Base-by-base conservation (phyloP, 441 rosid genomes). In the Pelargonium cotyledonis region DNA sequence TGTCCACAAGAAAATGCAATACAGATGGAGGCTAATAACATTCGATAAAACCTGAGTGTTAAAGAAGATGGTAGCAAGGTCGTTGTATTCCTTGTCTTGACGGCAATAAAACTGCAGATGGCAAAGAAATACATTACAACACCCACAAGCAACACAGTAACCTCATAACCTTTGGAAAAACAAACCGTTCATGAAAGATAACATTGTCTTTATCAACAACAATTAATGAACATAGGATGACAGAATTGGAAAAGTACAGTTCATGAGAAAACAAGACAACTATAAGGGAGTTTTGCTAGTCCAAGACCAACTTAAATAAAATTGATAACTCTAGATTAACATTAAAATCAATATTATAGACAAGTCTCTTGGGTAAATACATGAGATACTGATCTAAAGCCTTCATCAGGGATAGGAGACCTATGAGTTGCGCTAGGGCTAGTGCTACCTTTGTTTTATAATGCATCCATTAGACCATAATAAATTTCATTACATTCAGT, bases 1-100 rank as follows among this genome's bases (percentile, higher is more conserved):
- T 73, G 46, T 49, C 15, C 16, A 49, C 16, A 14, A 49, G 18
- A 51, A 51, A 51, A 51, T 51, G 6, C 6, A n/a, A n/a, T 12
- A 8, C 26, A 41, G 4, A 23, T 62, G 63, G 75, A 62, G 11
- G 7, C 6, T 62, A 70, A 62, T 4, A 29, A 61, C 70, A 70
- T 35, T 35, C 41, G 12, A 67, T 16, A 55, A 69, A 55, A 95
- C 99, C 99, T 95, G 98, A 57, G 99, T 92, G 61, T 95, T 95
- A 81, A 95, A 95, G 90, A 95, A 95, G 75, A 92, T 89, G 19
- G 99, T 95, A 8, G 97, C 99, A 65, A 95, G 99, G 78, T 92
- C 99, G 75, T 92, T 95, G 83, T 95, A 95, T 68, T 92, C 98
- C 5, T 83, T 88, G 38, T 83, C 82, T 55, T 84, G 84, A 73